phyloP scores from a whole-genome alignment of 2,329 filamentous ascomycete species.

The Beauveria varroae region DNA sequence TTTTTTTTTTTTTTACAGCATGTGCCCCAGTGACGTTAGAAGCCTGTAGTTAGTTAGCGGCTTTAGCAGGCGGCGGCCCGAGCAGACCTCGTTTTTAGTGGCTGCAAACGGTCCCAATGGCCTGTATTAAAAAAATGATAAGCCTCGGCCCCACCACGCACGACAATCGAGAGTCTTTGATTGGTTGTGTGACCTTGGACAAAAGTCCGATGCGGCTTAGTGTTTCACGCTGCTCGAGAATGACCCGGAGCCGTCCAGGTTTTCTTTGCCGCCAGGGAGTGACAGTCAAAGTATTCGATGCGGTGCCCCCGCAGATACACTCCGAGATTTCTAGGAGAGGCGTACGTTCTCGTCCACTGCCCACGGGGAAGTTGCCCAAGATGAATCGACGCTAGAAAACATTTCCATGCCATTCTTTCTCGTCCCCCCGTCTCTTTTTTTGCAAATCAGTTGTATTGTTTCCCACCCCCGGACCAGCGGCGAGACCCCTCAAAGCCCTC shows the following conservation, averaged over 20 bases:
- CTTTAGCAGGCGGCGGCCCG: neutral
- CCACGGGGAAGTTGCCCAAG: neutral
- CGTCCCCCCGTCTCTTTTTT: neutral
- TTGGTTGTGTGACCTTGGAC: neutral
- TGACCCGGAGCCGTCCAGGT: conserved; percentile 9
- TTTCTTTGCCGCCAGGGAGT: neutral
- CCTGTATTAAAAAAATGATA: neutral
- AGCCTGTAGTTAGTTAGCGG: neutral
- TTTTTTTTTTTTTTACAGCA: neutral
- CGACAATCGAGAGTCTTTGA: neutral
- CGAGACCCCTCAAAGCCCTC: neutral
- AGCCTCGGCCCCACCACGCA: neutral
- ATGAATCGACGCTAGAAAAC: conserved; percentile 1
- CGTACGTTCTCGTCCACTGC: neutral
- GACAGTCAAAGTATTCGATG: neutral
- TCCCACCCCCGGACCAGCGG: neutral
- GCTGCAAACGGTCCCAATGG: neutral
- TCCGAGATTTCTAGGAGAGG: conserved; percentile 3
- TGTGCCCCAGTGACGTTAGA: conserved; percentile 1
- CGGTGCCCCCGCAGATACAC: neutral
- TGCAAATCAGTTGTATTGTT: neutral
- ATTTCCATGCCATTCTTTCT: neutral
- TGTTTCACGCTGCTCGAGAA: conserved; percentile 8
- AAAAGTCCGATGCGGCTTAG: conserved; percentile 2
- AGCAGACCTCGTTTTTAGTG: neutral